Conservation (phyloP, 2,329 filamentous ascomycete species). For the Pyricularia pennisetigena region DNA sequence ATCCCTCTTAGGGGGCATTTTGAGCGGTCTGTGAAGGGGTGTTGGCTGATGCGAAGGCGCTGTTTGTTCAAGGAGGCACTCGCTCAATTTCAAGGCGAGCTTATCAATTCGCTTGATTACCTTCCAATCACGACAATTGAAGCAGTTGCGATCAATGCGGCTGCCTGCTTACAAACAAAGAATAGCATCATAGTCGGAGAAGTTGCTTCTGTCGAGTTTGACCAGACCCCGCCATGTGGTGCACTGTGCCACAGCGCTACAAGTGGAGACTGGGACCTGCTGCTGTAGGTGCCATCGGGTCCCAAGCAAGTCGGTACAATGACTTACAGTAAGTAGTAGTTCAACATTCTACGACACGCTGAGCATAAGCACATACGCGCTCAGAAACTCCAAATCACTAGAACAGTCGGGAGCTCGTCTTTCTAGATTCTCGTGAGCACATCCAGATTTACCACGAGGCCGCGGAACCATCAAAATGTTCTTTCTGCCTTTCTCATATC, state of each 20-base stretch:
- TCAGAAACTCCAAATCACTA: not conserved
- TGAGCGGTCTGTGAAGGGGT: not conserved
- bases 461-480: not conserved
- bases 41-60: not conserved
- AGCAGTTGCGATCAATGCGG: not conserved
- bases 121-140: not conserved
- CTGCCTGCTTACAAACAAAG: not conserved
- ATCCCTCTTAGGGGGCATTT: constrained; percentile 4
- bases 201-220: not conserved
- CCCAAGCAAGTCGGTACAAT: no score
- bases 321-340: no score
- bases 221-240: not conserved
- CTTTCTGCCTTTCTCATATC: not conserved
- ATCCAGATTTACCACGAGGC: not conserved
- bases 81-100: not conserved
- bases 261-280: not conserved
- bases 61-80: not conserved
- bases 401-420: not conserved
- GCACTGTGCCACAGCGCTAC: not conserved
- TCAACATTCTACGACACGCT: not conserved
- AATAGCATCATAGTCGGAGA: not conserved
- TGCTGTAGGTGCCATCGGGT: not conserved
- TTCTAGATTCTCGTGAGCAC: not conserved
- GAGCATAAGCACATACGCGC: not conserved
- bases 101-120: not conserved